Evolutionary conservation across 1,284 basidiomycete species (phyloP).

Genomic region (Naganishia liquefaciens): DNA sequence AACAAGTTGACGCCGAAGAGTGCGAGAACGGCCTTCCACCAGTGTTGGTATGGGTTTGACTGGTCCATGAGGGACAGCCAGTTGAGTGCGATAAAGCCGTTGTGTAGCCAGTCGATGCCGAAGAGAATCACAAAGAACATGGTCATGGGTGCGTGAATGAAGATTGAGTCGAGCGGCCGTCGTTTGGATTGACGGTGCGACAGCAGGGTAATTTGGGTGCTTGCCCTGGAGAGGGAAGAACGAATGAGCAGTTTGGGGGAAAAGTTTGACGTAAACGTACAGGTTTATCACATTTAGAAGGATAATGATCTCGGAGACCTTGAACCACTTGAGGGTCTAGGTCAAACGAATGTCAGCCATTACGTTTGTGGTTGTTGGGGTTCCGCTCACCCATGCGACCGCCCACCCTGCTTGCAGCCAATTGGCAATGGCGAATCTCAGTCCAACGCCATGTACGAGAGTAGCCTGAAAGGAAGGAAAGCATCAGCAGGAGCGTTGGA

Average conservation of each 20-base stretch:
- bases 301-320: slow-evolving; percentile 48
- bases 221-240: slow-evolving; percentile 38
- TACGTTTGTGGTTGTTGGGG: neutral
- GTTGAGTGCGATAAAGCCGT: slow-evolving; percentile 56
- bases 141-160: slow-evolving; percentile 58
- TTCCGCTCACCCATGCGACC: slow-evolving; percentile 67
- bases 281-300: slow-evolving; percentile 50
- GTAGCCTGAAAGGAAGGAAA: slow-evolving; percentile 58
- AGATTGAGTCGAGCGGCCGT: slow-evolving; percentile 57
- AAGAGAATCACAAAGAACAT: slow-evolving; percentile 57
- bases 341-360: neutral
- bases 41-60: slow-evolving; percentile 42
- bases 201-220: slow-evolving; percentile 50
- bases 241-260: neutral
- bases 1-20: slow-evolving; percentile 47
- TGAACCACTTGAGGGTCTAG: slow-evolving; percentile 52
- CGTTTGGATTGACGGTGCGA: slow-evolving; percentile 46
- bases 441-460: slow-evolving; percentile 72
- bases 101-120: slow-evolving; percentile 56
- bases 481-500: neutral
- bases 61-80: slow-evolving; percentile 51
- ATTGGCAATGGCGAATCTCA: slow-evolving; percentile 75
- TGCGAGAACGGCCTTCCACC: slow-evolving; percentile 47
- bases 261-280: slow-evolving; percentile 37
- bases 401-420: slow-evolving; percentile 82